Base-by-base conservation (phyloP, 352 stramenopile genomes). In the Aphanomyces euteiches region DNA sequence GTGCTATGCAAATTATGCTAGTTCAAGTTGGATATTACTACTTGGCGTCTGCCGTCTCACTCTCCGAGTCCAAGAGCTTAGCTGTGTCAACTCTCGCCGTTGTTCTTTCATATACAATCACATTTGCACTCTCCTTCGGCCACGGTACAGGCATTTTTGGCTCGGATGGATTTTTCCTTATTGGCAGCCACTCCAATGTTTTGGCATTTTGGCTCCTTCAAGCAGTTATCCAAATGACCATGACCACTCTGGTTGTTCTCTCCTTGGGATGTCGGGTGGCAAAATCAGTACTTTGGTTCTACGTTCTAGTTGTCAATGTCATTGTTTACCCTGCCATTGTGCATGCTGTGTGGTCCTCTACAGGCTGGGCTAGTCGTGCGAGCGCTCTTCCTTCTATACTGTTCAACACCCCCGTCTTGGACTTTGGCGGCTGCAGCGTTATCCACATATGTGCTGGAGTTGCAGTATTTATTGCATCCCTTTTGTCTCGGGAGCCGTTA, bases 91-190 rank as follows among this genome's bases (percentile, higher is more conserved):
- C 7, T 15, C 17, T 61, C 28, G 54, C 21, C 12, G 47, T 56
- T 10, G 21, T 70, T 17, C 12, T 70, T 8, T 61, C 43, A n/a
- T 70, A 63, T 34, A 34, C 47, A 15, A 48, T 63, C 40, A 43
- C 45, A 7, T 70, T 70, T 70, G 64, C 45, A 7, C 21, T 70
- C 36, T 54, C 50, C 28, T 70, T 70, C 21, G 64, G 47, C 6
- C 17, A 1, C 3, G 54, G 45, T 8, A 28, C 36, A 8, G 59
- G 59, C 40, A 15, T 70, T 7, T 28, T 28, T 28, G 64, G 64
- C 10, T 4, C 36, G 8, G 47, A 47, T 6, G 64, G 64, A 4
- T 70, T 70, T 47, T 45, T 50, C 15, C 54, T 70, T 19, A n/a
- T 28, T 7, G 4, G 8, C 2, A 28, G 15, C 17, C 19, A 21